A percentile compares a stretch with the other conserved stretches of the same genome.
phyloP scores from a whole-genome alignment of 1,139 yeast genomes.

The Kodamaea ohmeri region DNA sequence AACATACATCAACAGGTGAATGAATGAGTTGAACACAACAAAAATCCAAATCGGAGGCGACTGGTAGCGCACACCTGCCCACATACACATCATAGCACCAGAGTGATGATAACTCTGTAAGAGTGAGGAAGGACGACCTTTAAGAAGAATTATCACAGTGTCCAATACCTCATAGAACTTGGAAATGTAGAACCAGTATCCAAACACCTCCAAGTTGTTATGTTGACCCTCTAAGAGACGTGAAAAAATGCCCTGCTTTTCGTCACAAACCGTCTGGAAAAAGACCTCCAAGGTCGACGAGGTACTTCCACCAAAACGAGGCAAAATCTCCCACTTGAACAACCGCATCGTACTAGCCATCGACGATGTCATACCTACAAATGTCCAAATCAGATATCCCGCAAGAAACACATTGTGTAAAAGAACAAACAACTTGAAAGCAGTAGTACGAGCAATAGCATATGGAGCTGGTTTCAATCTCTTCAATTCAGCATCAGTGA shows the following conservation, averaged over 20 bases:
- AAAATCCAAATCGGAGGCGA: slow-evolving; percentile 82
- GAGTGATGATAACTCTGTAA: slow-evolving; percentile 78
- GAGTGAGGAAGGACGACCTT: slow-evolving; percentile 67
- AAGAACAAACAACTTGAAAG: slow-evolving; percentile 57
- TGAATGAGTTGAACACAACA: slow-evolving; percentile 75
- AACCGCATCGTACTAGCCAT: slow-evolving; percentile 39
- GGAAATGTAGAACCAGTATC: slow-evolving; percentile 68
- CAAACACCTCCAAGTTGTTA: slow-evolving; percentile 56
- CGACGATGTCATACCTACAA: slow-evolving; percentile 60
- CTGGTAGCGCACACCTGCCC: slow-evolving; percentile 72
- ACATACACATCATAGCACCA: slow-evolving; percentile 82
- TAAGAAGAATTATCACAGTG: slow-evolving; percentile 63
- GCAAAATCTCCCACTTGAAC: slow-evolving; percentile 25
- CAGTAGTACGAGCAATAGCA: slow-evolving; percentile 41
- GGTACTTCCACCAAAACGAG: slow-evolving; percentile 15
- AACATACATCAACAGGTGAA: slow-evolving; percentile 74
- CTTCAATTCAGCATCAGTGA: slow-evolving; percentile 23
- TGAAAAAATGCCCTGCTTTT: slow-evolving; percentile 58
- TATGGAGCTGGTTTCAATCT: slow-evolving; percentile 57
- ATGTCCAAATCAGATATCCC: slow-evolving; percentile 69
- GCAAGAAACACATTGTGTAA: slow-evolving; percentile 64
- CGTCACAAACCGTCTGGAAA: slow-evolving; percentile 65
- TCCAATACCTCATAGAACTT: slow-evolving; percentile 74
- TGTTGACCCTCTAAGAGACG: slow-evolving; percentile 19
- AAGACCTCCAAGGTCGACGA: slow-evolving; percentile 26